Evolutionary conservation across 2,329 filamentous ascomycete species (phyloP), one percentile per base, ranked within the genome.

Genomic region (Fusarium sp.): DNA sequence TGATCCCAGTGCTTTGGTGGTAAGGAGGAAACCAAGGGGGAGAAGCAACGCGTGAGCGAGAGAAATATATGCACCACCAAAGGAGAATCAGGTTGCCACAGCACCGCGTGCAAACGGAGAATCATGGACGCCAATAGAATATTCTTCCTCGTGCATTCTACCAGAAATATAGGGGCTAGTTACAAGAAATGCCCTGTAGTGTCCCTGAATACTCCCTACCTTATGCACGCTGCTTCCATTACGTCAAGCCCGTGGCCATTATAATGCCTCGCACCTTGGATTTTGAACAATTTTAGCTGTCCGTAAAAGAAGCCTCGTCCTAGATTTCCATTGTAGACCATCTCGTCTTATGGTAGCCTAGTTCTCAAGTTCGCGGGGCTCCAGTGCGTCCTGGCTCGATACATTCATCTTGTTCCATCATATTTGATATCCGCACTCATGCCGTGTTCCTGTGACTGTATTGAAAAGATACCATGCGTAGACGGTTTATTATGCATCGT

Each of bases 21-120:
- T 38, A 45, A 15, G 33, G 36, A 15, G 33, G 40, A 53, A 48
- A 53, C 36, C 22, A 20, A 53, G 33, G 33, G 28, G 14, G 33
- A 44, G 33, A 36, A 28, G 52, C 33, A 43, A 24, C 22, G 42
- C 34, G 31, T 26, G 43, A 34, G 60, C 7, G n/a, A 38, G 28
- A 59, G 45, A 65, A 51, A 43, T 34, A 34, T 28, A 28, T 52
- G 8, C 36, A 45, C 53, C 40, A 48, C 28, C 15, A 45, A 11
- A 33, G 20, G 17, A 65, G 17, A 51, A 26, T 8, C 36, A 48
- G 26, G 53, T 58, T 60, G 22, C 46, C 38, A 31, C n/a, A 26
- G 42, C 53, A 66, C 45, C 50, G 20, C 14, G 40, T 18, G 13
- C 34, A 43, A 59, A 60, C 17, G 14, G 33, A 43, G 42, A 17